Base-by-base conservation (phyloP, 306 rosid species). In the Boehmeria nivea region DNA sequence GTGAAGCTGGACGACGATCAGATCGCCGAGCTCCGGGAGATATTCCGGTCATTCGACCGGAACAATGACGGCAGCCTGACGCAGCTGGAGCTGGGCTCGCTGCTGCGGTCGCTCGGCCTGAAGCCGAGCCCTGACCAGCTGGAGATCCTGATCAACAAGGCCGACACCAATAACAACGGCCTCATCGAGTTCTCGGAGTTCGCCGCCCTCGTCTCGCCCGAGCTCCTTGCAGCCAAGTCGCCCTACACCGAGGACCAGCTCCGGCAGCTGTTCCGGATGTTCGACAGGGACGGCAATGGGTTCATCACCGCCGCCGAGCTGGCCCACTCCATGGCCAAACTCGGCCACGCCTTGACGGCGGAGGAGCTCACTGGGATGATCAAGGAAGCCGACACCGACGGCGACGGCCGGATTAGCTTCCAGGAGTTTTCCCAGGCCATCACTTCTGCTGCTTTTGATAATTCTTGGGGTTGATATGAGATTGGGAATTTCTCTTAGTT, bases 331-430 rank as follows among this genome's bases (percentile, higher is more conserved):
- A 91, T 91, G 98, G 98, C 89, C 6, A 83, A 63, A 43, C 72
- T 91, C 0, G 98, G 96, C 2, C 98, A 87, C 12, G 94, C 95
- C 0, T 77, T 87, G 27, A 87, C 94, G 3, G 88, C 78, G 0
- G 95, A 84, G 72, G 98, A 91, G 69, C 54, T 87, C 51, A 91
- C 87, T 0, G 96, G 94, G 63, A 91, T 91, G 94, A 91, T 91
- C 51, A 74, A 60, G 43, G 98, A 91, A 70, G 95, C 94, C 9
- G 98, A 91, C 57, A 80, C 81, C 0, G 94, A 91, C 15, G 98
- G 93, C 0, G 94, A 91, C 53, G 94, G 96, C 1, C 72, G 82
- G 51, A 91, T 91, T 72, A 87, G 68, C 72, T 87, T 74, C 61
- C 79, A 71, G 55, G 94, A 84, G 69, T 91, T 91, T 40, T 46